These are phyloP conservation scores for Alisma plantagoaquatica DNA, from an alignment of 106 monocot species.

Conservation along the genomic window DNA sequence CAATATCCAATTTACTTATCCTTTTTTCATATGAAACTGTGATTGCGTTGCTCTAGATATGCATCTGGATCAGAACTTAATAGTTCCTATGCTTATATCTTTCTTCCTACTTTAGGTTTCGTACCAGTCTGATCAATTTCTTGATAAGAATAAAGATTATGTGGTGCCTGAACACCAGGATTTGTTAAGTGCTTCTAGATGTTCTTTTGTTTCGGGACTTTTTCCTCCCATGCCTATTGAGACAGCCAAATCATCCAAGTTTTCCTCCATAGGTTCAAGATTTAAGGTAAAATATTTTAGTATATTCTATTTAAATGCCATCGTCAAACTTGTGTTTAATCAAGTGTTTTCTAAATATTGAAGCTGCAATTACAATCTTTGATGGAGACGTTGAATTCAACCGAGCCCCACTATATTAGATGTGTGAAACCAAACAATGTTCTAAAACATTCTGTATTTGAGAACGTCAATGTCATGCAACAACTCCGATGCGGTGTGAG, in stretches of 20 bases:
- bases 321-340: too few relatives aligned
- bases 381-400: conserved; percentile 95
- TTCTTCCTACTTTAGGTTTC: conserved; percentile 52
- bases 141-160: conserved; percentile 99
- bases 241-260: conserved; percentile 78
- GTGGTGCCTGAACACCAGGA: conserved; percentile 96
- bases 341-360: too few relatives aligned
- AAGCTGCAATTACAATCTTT: conserved; percentile 87
- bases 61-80: too few relatives aligned
- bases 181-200: conserved; percentile 75
- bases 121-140: conserved; percentile 89
- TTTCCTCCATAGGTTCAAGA: conserved; percentile 93
- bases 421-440: conserved; percentile 98
- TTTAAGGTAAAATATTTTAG: conserved; percentile 54
- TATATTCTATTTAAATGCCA: too few relatives aligned
- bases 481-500: conserved; percentile 98
- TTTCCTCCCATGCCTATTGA: conserved; percentile 73
- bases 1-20: too few relatives aligned
- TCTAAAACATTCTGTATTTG: conserved; percentile 90
- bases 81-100: too few relatives aligned
- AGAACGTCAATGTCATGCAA: conserved; percentile 93
- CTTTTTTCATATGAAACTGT: too few relatives aligned
- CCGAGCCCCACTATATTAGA: conserved; percentile 96
- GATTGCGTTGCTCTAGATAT: too few relatives aligned
- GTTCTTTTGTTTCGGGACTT: conserved; percentile 73